Evolutionary conservation across 371 early-diverging fungal species (phyloP).

Genomic region (Saksenaea oblongispora): DNA sequence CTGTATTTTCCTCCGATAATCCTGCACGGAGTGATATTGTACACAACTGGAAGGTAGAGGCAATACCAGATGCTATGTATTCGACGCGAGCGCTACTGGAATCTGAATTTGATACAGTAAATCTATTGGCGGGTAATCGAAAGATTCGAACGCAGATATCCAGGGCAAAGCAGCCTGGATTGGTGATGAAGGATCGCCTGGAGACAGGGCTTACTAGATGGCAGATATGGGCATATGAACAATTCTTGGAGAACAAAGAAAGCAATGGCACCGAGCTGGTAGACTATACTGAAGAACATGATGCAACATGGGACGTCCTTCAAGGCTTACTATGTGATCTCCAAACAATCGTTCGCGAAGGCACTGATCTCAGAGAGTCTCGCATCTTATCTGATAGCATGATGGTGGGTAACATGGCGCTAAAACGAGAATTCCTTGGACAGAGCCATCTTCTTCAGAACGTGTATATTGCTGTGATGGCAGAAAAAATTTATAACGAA

Average conservation of each 20-base stretch:
- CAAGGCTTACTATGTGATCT: constrained; percentile 44
- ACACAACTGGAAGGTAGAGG: constrained; percentile 46
- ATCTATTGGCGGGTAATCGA: constrained; percentile 13
- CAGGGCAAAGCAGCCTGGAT: constrained; percentile 29
- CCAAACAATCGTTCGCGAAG: constrained; percentile 22
- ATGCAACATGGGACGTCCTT: constrained; percentile 42
- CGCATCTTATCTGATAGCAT: constrained; percentile 43
- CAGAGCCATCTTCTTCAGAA: constrained; percentile 28
- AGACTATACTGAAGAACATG: background rate
- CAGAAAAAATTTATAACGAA: constrained; percentile 38
- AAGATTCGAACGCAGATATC: constrained; percentile 45
- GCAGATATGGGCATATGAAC: constrained; percentile 44
- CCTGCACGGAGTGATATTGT: constrained; percentile 35
- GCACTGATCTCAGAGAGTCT: background rate
- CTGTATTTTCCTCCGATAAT: constrained; percentile 31
- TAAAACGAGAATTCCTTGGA: constrained; percentile 34
- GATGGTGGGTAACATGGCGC: constrained; percentile 46
- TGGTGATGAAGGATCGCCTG: constrained; percentile 40
- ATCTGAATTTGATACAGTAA: constrained; percentile 18
- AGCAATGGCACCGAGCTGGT: background rate
- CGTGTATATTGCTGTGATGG: constrained; percentile 39
- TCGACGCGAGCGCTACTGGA: constrained; percentile 47
- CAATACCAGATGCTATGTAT: constrained; percentile 37
- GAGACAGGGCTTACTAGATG: constrained; percentile 42
- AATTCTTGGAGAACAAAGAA: constrained; percentile 17